These are phyloP conservation scores for Ophiosphaerella korrae DNA, from an alignment of 2,329 filamentous ascomycete species.

Conservation along the genomic window DNA sequence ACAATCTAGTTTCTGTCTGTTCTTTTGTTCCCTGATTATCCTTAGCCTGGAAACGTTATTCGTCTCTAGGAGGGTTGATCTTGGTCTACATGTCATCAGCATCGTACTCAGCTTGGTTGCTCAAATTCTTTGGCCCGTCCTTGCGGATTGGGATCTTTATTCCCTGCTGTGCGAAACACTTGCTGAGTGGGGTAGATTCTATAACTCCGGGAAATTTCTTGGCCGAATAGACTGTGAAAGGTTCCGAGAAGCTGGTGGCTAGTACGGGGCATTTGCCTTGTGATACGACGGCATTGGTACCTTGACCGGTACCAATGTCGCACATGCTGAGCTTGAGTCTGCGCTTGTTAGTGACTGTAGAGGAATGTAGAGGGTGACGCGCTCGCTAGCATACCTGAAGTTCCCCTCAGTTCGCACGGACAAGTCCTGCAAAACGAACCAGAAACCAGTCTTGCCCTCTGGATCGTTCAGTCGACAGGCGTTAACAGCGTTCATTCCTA, in stretches of 20 bases:
- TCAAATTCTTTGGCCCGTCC: conserved; percentile 65
- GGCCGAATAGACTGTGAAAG: conserved; percentile 92
- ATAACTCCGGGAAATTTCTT: conserved; percentile 99
- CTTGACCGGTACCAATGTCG: conserved; percentile 69
- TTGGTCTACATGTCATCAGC: conserved; percentile 37
- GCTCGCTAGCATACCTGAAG: conserved; percentile 69
- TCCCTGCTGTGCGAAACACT: conserved; percentile 88
- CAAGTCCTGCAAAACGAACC: conserved; percentile 95
- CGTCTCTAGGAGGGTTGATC: too few relatives aligned
- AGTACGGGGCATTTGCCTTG: conserved; percentile 79
- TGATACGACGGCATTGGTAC: conserved; percentile 66
- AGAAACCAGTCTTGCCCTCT: conserved; percentile 82
- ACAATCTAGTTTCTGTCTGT: too few relatives aligned
- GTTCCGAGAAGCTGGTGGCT: conserved; percentile 82
- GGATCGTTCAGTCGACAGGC: conserved; percentile 83
- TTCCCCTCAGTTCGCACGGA: conserved; percentile 90
- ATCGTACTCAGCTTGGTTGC: conserved; percentile 53
- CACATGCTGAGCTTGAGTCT: conserved; percentile 78
- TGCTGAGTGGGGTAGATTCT: conserved; percentile 88
- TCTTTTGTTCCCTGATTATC: too few relatives aligned
- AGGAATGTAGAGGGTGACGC: too few relatives aligned
- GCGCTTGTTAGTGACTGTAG: conserved; percentile 13
- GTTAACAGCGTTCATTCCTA: conserved; percentile 87
- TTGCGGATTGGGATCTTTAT: conserved; percentile 97
- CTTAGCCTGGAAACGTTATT: too few relatives aligned